Base-by-base conservation (phyloP, 2,329 filamentous ascomycete species). In the Capronia epimyces region DNA sequence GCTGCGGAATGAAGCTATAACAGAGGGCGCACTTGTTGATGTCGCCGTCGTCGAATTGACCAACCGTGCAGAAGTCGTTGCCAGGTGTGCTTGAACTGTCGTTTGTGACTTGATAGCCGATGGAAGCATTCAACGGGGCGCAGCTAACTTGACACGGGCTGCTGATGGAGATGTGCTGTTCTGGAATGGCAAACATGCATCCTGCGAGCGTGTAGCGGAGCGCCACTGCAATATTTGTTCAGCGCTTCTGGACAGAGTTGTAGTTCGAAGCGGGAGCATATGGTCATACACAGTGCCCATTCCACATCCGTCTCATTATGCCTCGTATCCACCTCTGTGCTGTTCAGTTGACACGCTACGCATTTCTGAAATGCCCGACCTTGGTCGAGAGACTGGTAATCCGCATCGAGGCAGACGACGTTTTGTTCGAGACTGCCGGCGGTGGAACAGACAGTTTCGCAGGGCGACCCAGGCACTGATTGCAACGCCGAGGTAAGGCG, bases 101-200 rank as follows among this genome's bases (percentile, higher is more conserved):
- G 47, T 60, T 62, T 31, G 64, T 57, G 2, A 73, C 57, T 3
- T 69, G 65, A 12, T 62, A 46, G 20, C 58, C 53, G 46, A 60
- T 55, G 1, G 58, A 57, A 13, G 15, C 36, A 41, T 56, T 51
- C 25, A 74, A 54, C 0, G 61, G 46, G n/a, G 65, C 61, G 51
- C 71, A 74, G 20, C 67, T 64, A 12, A 74, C 71, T 40, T 71
- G 66, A 49, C 71, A 74, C 3, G 70, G 71, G 8, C 69, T 71
- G 6, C 70, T 72, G 13, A 71, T 50, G 6, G 63, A 59, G 65
- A 70, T 55, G 55, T 64, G 51, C 62, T 60, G 20, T 46, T 53
- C 56, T 6, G 72, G 72, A 22, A 59, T 69, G 24, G 66, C 69
- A 58, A 68, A 75, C 29, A 74, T 66, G 54, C 72, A 75, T 37